Evolutionary conservation across 257 asterid genomes (phyloP).

Genomic region (Catharanthus roseus): DNA sequence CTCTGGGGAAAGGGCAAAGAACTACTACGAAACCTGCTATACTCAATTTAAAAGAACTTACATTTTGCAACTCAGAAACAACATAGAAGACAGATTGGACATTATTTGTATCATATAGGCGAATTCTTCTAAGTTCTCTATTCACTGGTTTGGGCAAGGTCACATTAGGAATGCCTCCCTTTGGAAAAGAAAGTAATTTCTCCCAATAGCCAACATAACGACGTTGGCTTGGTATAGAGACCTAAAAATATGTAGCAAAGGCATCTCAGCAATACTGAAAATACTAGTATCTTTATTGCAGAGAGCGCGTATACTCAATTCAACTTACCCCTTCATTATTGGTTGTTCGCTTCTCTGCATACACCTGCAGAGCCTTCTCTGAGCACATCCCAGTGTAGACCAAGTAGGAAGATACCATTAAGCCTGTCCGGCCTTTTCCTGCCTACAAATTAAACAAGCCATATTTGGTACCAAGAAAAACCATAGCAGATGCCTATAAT

Average conservation of each 20-base stretch:
- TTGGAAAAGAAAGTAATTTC: conserved; percentile 29
- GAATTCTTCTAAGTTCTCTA: conserved; percentile 55
- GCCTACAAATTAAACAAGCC: conserved; percentile 41
- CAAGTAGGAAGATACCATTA: conserved; percentile 64
- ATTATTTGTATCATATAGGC: conserved; percentile 55
- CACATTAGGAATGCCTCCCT: conserved; percentile 34
- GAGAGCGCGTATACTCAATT: neutral
- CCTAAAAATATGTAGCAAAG: conserved; percentile 33
- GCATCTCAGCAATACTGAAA: neutral
- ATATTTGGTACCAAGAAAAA: neutral
- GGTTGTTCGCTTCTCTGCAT: conserved; percentile 75
- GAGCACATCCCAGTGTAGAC: conserved; percentile 68
- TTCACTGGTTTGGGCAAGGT: conserved; percentile 44
- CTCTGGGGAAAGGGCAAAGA: neutral
- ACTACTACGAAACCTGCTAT: neutral
- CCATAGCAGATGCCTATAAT: neutral
- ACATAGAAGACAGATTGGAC: conserved; percentile 51
- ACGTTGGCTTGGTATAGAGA: conserved; percentile 79
- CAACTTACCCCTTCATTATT: conserved; percentile 69
- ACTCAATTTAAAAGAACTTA: conserved; percentile 17
- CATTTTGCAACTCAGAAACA: conserved; percentile 58
- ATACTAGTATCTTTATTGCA: neutral
- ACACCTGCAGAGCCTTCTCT: conserved; percentile 63
- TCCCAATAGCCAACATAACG: conserved; percentile 81
- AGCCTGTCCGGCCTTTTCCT: conserved; percentile 87